These are phyloP conservation scores for Verticillium tricorpus DNA, from an alignment of 2,329 filamentous ascomycete genomes.

Conservation along the genomic window DNA sequence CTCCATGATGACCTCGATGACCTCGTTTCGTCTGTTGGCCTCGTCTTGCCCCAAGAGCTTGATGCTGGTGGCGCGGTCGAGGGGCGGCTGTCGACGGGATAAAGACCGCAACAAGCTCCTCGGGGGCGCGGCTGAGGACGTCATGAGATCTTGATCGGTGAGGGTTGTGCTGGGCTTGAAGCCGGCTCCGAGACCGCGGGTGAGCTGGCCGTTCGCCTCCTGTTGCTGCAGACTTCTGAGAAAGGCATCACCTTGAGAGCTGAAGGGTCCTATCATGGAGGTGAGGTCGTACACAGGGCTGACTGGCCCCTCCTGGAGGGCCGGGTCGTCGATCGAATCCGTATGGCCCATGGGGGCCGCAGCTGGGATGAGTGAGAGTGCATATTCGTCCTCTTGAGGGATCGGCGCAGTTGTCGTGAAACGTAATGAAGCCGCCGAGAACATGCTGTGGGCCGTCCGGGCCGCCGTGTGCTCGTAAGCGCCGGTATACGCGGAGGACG, in stretches of 20 bases:
- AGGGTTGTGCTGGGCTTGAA: slow-evolving; percentile 43
- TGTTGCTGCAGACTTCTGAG: slow-evolving; percentile 41
- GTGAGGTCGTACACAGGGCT: slow-evolving; percentile 39
- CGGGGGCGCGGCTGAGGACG: slow-evolving; percentile 23
- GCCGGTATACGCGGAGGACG: not conserved
- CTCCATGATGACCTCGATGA: slow-evolving; percentile 55
- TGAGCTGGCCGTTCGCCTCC: slow-evolving; percentile 51
- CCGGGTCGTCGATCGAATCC: slow-evolving; percentile 15
- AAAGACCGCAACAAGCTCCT: slow-evolving; percentile 15
- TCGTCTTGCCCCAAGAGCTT: slow-evolving; percentile 50
- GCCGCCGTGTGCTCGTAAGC: not conserved
- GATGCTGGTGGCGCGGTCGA: slow-evolving; percentile 35
- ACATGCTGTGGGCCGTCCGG: not conserved
- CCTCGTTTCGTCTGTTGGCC: slow-evolving; percentile 54
- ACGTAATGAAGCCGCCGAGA: not conserved
- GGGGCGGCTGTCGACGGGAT: not conserved
- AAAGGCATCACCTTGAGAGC: slow-evolving; percentile 37
- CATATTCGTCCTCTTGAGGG: slow-evolving; percentile 34
- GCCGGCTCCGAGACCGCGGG: slow-evolving; percentile 54
- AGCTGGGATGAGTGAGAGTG: slow-evolving; percentile 35
- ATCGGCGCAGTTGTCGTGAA: not conserved
- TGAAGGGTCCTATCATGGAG: slow-evolving; percentile 39
- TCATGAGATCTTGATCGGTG: slow-evolving; percentile 45
- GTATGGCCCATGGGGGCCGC: slow-evolving; percentile 35
- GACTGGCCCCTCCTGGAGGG: slow-evolving; percentile 11